These are phyloP conservation scores for Neohortaea acidophila DNA, from an alignment of 495 filamentous ascomycete genomes.

Conservation along the genomic window DNA sequence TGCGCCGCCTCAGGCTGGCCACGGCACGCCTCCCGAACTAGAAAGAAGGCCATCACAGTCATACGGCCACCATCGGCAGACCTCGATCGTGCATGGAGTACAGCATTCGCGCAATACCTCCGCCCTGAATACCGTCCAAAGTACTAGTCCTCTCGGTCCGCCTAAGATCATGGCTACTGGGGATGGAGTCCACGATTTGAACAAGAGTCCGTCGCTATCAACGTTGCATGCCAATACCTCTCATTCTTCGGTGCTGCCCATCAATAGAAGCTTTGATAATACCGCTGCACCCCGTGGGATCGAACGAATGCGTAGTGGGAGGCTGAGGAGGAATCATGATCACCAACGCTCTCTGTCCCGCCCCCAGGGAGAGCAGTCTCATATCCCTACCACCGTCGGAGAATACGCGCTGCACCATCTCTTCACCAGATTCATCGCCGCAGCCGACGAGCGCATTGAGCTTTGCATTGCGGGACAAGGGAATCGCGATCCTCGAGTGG, in stretches of 20 bases:
- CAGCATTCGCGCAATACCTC: constrained; percentile 90
- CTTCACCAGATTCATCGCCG: constrained; percentile 75
- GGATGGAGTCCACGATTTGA: constrained; percentile 3
- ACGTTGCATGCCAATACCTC: constrained; percentile 6
- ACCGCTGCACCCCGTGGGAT: constrained; percentile 25
- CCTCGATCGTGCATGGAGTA: constrained; percentile 85
- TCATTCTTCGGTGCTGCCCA: not conserved
- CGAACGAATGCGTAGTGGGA: constrained; percentile 51
- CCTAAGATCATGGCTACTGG: constrained; percentile 9
- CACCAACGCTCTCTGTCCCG: constrained; percentile 77
- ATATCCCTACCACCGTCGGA: constrained; percentile 75
- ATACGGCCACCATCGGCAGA: constrained; percentile 84
- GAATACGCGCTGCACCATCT: constrained; percentile 95
- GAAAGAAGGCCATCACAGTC: constrained; percentile 55
- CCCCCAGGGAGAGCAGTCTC: constrained; percentile 45
- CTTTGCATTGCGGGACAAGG: constrained; percentile 60
- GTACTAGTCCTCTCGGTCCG: constrained; percentile 68
- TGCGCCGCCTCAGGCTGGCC: constrained; percentile 15
- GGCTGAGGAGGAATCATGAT: constrained; percentile 49
- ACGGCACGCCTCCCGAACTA: constrained; percentile 31
- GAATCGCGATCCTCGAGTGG: constrained; percentile 65
- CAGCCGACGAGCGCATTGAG: constrained; percentile 87
- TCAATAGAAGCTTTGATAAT: constrained; percentile 7
- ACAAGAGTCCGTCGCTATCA: constrained; percentile 17
- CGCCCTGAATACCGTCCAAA: constrained; percentile 50